Base-by-base conservation (phyloP, 139 green algal genomes). In the Deuterostichococcus epilithicus region DNA sequence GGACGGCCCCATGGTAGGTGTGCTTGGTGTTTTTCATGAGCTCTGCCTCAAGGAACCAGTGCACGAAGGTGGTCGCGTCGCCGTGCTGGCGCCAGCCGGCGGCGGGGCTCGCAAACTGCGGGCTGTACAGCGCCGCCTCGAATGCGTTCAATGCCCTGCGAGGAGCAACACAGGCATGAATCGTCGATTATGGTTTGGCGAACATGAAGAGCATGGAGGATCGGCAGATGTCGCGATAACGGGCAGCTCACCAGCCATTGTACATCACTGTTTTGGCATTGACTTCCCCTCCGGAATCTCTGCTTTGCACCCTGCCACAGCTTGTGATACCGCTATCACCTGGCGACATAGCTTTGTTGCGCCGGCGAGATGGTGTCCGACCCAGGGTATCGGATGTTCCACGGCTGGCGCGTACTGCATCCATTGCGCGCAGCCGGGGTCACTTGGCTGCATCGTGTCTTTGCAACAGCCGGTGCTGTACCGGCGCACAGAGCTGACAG, bases 21-120 rank as follows among this genome's bases (percentile, higher is more conserved):
- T 79, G 74, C 52, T 79, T 79, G 25, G 74, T 30, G 44, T 79
- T 79, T 65, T 79, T 79, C 35, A 74, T 52, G 65, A 79, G 38
- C 66, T 30, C 52, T 63, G 52, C 52, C 52, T 63, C 52, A 13
- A 63, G 52, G 52, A 63, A 63, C 52, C 39, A 79, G 65, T 79
- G 39, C 1, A 73, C 59, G 33, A 79, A 79, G 74, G 65, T 66
- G 74, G 15, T 52, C 10, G 25, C 63, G 38, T 74, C 73, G 74
- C 36, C 74, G 52, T 38, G 73, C 39, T 68, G 28, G 65, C 74
- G 74, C 74, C 74, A 79, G 65, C 74, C 74, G 8, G n/a, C 38
- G 30, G 63, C n/a, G 22, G 63, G 39, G 36, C 73, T 42, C 18
- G 28, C 37, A 58, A 79, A 79, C 0, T 74, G 45, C 8, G 74